Base-by-base conservation (phyloP, 2,329 filamentous ascomycete species). In the Sarocladium kiliense region DNA sequence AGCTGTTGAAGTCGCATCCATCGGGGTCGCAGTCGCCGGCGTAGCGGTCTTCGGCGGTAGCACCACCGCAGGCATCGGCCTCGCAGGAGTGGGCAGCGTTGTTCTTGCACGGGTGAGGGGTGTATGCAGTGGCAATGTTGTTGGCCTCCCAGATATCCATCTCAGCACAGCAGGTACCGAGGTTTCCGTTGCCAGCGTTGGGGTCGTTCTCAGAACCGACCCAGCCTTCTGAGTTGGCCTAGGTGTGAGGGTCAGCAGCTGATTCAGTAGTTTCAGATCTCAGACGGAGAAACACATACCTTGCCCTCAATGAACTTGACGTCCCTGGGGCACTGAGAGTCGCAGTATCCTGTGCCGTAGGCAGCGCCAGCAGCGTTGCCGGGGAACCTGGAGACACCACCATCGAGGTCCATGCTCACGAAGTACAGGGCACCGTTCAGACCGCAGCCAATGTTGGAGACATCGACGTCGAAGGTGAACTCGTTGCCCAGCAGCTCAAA, bases 391-490 rank as follows among this genome's bases (percentile, higher is more conserved):
- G 68, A 63, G 60, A 73, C 64, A 49, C 81, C 81, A 60, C 81
- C 81, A 60, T 84, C 80, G 18, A 71, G 69, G 37, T 82, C 79
- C 82, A 85, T 85, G 64, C 77, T 74, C 45, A 81, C 77, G 55
- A 85, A 81, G 73, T 89, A 89, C 47, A 89, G 72, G 45, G 86
- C 86, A 55, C 86, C 86, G 69, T 90, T 89, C 57, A 89, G 71
- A 58, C 87, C 87, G 64, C 87, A 90, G 57, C 81, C 79, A 19
- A 88, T 74, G 62, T 79, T 78, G 39, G 85, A 87, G 44, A 87
- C 81, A 65, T 89, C 86, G 25, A 88, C 85, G 55, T 88, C 85
- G 58, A 89, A 88, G 55, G 84, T 85, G 71, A 89, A 85, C 69
- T 89, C 86, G 64, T 85, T 78, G 70, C 82, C 83, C 54, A 84